Evolutionary conservation across 2,329 filamentous ascomycete genomes (phyloP).

Genomic region (Lachnellula arida): DNA sequence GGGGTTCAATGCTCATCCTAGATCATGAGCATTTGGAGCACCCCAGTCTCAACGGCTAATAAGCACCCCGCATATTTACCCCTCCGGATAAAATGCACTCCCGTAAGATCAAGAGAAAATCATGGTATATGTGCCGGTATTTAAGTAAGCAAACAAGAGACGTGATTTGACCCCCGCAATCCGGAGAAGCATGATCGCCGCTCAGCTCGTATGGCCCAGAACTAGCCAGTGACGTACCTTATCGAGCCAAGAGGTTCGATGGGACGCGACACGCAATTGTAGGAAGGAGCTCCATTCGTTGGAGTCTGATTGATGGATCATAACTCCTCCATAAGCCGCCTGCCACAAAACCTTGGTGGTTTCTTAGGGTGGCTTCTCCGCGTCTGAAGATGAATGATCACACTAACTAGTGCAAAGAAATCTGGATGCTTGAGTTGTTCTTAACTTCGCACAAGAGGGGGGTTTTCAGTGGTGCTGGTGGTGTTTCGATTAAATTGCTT

Average conservation of each 20-base stretch:
- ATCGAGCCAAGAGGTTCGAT: neutral
- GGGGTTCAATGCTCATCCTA: neutral
- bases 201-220: constrained; percentile 3
- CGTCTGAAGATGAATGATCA: too few relatives aligned
- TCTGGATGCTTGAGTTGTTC: too few relatives aligned
- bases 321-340: neutral
- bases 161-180: neutral
- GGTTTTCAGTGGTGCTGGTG: too few relatives aligned
- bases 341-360: neutral
- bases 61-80: neutral
- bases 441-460: too few relatives aligned
- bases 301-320: neutral
- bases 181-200: neutral
- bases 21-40: neutral
- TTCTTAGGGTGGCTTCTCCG: neutral
- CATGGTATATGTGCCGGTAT: neutral
- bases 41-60: neutral
- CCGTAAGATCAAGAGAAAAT: neutral
- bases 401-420: neutral
- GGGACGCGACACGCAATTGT: neutral
- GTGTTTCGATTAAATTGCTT: neutral
- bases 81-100: neutral
- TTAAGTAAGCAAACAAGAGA: neutral
- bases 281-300: neutral
- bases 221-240: neutral